phyloP scores from a whole-genome alignment of 495 filamentous ascomycete genomes.

The Hypoxylon trugodes region DNA sequence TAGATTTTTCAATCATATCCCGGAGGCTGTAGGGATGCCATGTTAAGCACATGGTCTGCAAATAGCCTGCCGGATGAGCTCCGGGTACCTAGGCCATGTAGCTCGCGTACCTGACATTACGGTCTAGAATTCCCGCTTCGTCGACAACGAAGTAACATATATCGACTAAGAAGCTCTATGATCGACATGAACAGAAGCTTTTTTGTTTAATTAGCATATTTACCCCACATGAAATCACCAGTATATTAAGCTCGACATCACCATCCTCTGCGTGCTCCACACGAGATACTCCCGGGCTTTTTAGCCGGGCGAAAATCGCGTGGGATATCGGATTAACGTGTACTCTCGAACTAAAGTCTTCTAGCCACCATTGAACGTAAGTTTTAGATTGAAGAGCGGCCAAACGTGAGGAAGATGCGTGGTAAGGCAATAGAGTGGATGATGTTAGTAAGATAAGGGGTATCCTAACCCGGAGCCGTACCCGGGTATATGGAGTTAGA shows the following conservation, averaged over 20 bases:
- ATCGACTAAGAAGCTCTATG: not conserved
- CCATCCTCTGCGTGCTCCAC: slow-evolving; percentile 13
- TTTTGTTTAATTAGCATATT: not conserved
- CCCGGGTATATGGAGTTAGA: no score
- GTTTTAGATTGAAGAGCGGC: no score
- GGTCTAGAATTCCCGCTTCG: slow-evolving; percentile 10
- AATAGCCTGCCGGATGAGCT: slow-evolving; percentile 36
- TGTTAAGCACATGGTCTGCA: slow-evolving; percentile 6
- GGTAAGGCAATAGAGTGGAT: no score
- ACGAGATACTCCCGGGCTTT: slow-evolving; percentile 9
- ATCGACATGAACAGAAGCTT: not conserved
- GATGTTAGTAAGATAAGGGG: no score
- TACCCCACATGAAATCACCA: not conserved
- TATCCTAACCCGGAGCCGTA: no score
- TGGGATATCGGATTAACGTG: not conserved
- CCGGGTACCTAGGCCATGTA: not conserved
- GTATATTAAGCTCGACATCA: slow-evolving; percentile 7
- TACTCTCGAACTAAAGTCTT: no score
- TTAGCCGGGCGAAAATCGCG: slow-evolving; percentile 23
- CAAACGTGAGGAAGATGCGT: no score
- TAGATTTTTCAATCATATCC: not conserved
- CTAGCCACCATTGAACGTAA: no score
- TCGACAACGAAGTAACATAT: slow-evolving; percentile 7
- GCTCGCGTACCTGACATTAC: slow-evolving; percentile 11
- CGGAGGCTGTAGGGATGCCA: not conserved